phyloP scores from a whole-genome alignment of 495 filamentous ascomycete species.

The Tuber calosporum region DNA sequence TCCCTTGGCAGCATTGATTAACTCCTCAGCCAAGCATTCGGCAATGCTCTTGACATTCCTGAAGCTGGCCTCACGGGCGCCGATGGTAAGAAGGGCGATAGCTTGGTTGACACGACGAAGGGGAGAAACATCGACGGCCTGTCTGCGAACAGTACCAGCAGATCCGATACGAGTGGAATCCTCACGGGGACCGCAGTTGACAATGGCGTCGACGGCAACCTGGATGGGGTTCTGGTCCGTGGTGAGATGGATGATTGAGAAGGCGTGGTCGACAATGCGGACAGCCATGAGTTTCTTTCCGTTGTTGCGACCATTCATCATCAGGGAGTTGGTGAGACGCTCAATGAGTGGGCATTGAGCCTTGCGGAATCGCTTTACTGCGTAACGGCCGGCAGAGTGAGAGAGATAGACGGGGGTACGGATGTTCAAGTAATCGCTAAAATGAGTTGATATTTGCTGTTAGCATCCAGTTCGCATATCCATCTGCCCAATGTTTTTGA shows the following conservation, averaged over 20 bases:
- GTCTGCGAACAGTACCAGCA: conserved; percentile 97
- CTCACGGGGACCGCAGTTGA: conserved; percentile 99
- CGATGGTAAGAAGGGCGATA: conserved; percentile 93
- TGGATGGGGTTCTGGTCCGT: conserved; percentile 99
- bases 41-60: conserved; percentile 97
- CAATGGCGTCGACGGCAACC: conserved; percentile 97
- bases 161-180: conserved; percentile 99
- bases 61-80: conserved; percentile 95
- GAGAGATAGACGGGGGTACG: conserved; percentile 95
- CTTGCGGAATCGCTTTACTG: conserved; percentile 99
- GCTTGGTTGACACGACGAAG: conserved; percentile 99
- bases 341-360: conserved; percentile 99
- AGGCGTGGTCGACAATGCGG: conserved; percentile 96
- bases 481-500: background rate
- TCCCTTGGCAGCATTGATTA: conserved; percentile 99
- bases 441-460: conserved; percentile 10
- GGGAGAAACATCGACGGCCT: conserved; percentile 99
- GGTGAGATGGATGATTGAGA: conserved; percentile 99
- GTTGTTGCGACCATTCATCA: conserved; percentile 99
- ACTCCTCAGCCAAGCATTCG: conserved; percentile 98
- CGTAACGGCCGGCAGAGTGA: conserved; percentile 97
- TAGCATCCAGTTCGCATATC: background rate
- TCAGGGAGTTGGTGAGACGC: conserved; percentile 99
- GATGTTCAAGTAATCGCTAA: conserved; percentile 98
- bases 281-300: conserved; percentile 99